phyloP scores from a whole-genome alignment of 2,329 filamentous ascomycete species.

The Colletotrichum sp. region DNA sequence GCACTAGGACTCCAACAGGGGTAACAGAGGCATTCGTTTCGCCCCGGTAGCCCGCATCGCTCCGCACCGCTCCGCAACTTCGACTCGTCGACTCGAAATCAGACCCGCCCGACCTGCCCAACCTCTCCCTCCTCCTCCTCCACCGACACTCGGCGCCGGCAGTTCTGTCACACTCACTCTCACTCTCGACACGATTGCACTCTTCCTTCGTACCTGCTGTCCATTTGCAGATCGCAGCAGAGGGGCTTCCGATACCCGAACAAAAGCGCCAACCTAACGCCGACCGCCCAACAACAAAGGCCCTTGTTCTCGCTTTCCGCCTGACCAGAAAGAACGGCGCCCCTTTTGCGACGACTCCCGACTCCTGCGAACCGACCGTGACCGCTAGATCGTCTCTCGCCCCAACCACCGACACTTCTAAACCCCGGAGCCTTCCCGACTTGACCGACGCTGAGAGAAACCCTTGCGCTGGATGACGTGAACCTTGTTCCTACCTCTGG shows the following conservation, averaged over 20 bases:
- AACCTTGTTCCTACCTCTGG: neutral
- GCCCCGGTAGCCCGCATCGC: slow-evolving; percentile 19
- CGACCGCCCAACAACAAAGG: neutral
- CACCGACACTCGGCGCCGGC: slow-evolving; percentile 20
- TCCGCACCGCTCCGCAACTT: slow-evolving; percentile 20
- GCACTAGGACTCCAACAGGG: neutral
- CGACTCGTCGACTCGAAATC: slow-evolving; percentile 16
- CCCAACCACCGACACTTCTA: neutral
- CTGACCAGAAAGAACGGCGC: neutral
- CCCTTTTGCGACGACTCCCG: slow-evolving; percentile 10
- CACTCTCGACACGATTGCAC: neutral
- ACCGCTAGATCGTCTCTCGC: slow-evolving; percentile 7
- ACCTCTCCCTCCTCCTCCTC: slow-evolving; percentile 12
- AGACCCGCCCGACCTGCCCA: slow-evolving; percentile 19
- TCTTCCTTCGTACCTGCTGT: neutral
- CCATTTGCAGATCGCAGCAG: neutral
- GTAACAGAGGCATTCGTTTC: slow-evolving; percentile 11
- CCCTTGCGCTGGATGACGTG: slow-evolving; percentile 16
- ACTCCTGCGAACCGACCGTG: slow-evolving; percentile 10
- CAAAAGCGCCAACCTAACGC: neutral
- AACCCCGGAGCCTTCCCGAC: neutral
- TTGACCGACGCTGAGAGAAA: slow-evolving; percentile 4
- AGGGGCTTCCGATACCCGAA: neutral
- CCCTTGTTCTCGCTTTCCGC: neutral
- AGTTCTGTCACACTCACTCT: slow-evolving; percentile 10